phyloP scores from a whole-genome alignment of 495 filamentous ascomycete species.

The Penicillium coprophilum region DNA sequence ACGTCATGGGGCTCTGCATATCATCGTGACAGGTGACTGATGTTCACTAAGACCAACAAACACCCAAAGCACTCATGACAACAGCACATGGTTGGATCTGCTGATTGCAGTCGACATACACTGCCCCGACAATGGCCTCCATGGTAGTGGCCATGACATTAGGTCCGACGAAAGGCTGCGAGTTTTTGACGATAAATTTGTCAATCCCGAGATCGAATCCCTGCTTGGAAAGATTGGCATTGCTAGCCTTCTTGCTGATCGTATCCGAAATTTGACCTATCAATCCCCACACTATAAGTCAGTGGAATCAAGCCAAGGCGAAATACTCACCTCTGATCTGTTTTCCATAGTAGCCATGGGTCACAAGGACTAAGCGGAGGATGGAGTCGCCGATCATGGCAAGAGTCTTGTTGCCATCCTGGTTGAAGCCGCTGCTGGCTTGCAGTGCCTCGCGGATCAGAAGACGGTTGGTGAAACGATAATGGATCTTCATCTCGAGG shows the following conservation, averaged over 20 bases:
- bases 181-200: neutral
- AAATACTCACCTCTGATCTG: neutral
- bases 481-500: neutral
- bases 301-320: neutral
- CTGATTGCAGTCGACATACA: neutral
- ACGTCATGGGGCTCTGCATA: neutral
- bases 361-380: neutral
- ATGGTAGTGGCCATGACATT: neutral
- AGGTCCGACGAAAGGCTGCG: neutral
- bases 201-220: neutral
- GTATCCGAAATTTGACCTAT: neutral
- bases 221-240: neutral
- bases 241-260: neutral
- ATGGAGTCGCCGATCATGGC: neutral
- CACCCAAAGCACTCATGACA: neutral
- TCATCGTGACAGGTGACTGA: neutral
- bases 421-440: no score
- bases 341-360: neutral
- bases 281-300: neutral
- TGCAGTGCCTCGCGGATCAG: neutral
- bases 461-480: neutral
- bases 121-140: neutral
- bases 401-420: neutral
- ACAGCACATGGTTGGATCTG: neutral
- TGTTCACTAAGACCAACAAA: neutral